Base-by-base conservation (phyloP, 2,329 filamentous ascomycete genomes). In the Elsinoe arachidis region DNA sequence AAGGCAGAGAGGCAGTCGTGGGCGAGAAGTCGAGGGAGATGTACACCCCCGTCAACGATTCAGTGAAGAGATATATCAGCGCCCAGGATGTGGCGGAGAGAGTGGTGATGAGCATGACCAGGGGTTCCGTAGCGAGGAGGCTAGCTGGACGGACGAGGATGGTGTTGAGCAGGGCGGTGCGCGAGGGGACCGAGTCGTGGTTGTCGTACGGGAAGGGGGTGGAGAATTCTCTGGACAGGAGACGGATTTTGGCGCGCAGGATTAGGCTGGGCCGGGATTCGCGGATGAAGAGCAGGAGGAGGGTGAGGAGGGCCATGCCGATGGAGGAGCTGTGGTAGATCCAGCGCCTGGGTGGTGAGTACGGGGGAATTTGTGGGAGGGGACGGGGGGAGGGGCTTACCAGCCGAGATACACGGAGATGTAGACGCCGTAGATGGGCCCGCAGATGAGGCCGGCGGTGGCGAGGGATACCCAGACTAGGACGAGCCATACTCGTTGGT, bases 1-100 rank as follows among this genome's bases (percentile, higher is more conserved):
- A 78, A 72, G 69, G 44, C 67, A 75, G 63, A 61, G 70, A 59
- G 86, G 88, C 63, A 3, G 72, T 62, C 1, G 68, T 61, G 1
- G 59, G 56, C 2, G 65, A 61, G 60, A 76, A 70, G 3, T 68
- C 67, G 55, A 73, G 62, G 2, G 65, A 64, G 11, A n/a, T 3
- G 43, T 57, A 57, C 4, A 57, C 15, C 2, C 17, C 30, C 11
- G 37, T 56, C 6, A 56, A 9, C 12, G 15, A 3, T 38, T 43
- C 33, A 9, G 39, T 47, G 17, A 33, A 56, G 21, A 47, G 54
- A 14, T 56, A 56, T 5, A 56, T 56, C 5, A 30, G 17, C 2
- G n/a, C 21, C 35, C 54, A 46, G 17, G 54, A 43, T n/a, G 23
- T 46, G 14, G 54, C 54, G 14, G 37, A 44, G n/a, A 46, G 37